Base-by-base conservation (phyloP, 805 yeast species). In the Starmerella cellae region DNA sequence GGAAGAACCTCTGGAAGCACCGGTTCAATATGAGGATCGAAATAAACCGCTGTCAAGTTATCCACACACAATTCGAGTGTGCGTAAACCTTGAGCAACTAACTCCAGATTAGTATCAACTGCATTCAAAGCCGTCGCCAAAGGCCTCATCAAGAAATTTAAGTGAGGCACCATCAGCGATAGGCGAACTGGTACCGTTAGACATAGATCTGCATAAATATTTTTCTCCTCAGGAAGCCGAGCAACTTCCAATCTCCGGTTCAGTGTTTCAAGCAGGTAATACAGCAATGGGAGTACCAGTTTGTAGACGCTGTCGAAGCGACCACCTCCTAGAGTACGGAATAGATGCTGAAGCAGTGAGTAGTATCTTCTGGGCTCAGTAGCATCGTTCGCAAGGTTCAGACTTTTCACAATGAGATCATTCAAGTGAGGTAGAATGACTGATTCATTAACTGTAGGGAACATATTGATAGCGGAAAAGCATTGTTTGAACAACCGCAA, bases 1-100 rank as follows among this genome's bases (percentile, higher is more conserved):
- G 79, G 77, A 83, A 87, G 82, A 1, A 93, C 85, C 52, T 91
- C 96, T 46, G 82, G 93, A 41, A 88, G 77, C 2, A 87, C 96
- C 0, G 99, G 97, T 56, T 87, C 96, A 46, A 91, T 77, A 57
- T 91, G 87, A 2, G 98, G 97, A 55, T 91, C 98, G 60, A 91
- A 85, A 60, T 87, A 91, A 50, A 87, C 94, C 0, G 97, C 94
- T 0, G 97, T 93, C 47, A 91, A 62, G 55, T 93, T 91, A 55
- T 91, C 99, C 20, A 91, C 95, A 58, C 98, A 91, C 5, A 91
- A 68, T 57, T 91, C 99, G 44, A 91, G 72, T 0, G 98, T 93
- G 49, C 99, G 68, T 49, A 91, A 65, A 36, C 99, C 99, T 60
- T 91, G 98, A 37, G 87, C 77, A 1, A 91, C 91, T 34, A 93